Evolutionary conservation across 176 grass and related monocot genomes (phyloP).

Genomic region (Ensete glaucum): DNA sequence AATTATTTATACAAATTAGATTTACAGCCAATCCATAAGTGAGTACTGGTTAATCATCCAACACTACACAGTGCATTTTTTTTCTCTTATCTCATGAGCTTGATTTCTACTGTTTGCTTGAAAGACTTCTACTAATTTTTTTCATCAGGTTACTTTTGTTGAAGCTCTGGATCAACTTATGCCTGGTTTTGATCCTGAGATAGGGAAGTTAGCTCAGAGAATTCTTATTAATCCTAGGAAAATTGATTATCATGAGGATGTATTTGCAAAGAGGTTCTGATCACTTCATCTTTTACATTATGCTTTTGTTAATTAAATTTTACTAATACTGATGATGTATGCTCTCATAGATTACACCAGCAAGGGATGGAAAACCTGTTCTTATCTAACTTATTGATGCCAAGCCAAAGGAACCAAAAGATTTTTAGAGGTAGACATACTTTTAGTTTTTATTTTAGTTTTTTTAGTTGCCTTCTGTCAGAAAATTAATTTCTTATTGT

Average conservation of each 20-base stretch:
- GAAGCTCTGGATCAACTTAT: slow-evolving; percentile 95
- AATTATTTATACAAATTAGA: too few species aligned
- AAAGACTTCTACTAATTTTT: not conserved
- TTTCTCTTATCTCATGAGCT: not conserved
- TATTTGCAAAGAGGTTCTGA: slow-evolving; percentile 83
- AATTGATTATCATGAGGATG: slow-evolving; percentile 82
- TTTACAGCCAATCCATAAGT: too few species aligned
- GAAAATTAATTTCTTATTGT: not conserved
- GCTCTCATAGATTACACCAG: slow-evolving; percentile 66
- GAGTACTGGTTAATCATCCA: too few species aligned
- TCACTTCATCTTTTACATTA: not conserved
- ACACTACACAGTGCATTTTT: not conserved
- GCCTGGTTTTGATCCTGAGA: slow-evolving; percentile 97
- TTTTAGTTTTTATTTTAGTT: not conserved
- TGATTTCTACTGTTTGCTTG: not conserved
- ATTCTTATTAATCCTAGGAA: slow-evolving; percentile 88
- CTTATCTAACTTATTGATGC: slow-evolving; percentile 94
- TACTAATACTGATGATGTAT: not conserved
- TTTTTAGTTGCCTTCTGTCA: slow-evolving; percentile 14
- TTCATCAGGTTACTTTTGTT: slow-evolving; percentile 71
- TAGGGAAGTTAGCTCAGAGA: slow-evolving; percentile 88
- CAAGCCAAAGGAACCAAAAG: slow-evolving; percentile 85
- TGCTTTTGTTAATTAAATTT: not conserved
- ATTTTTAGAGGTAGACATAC: slow-evolving; percentile 60
- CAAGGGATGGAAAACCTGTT: slow-evolving; percentile 86